Base-by-base conservation (phyloP, 139 green algal genomes). In the Picochlorum sp. region DNA sequence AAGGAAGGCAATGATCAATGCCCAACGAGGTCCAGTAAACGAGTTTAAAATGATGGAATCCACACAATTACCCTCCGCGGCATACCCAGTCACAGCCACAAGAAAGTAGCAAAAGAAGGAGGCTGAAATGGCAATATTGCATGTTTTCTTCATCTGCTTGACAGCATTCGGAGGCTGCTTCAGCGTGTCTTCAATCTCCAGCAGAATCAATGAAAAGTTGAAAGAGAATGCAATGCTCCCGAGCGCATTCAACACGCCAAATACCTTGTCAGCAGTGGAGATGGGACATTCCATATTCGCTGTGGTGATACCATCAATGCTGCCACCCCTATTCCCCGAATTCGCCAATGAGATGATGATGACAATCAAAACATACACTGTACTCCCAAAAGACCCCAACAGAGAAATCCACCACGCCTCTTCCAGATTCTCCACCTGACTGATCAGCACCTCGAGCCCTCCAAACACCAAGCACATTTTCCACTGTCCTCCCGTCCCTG, bases 101-200 rank as follows among this genome's bases (percentile, higher is more conserved):
- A 50, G 23, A 13, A 78, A 26, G 57, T 80, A 80, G 47, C 75
- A 74, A 23, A 78, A 37, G 24, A 71, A 49, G 11, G 73, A 47
- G 28, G 31, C 28, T 20, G 55, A 37, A 52, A 78, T 55, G 41
- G 72, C 49, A 20, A 26, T 54, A 49, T 54, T 38, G 10, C 72
- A 54, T 24, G 73, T 65, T 15, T 49, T 57, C 8, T 57, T 52
- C 73, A 80, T 80, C 47, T 57, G 72, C 9, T 62, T 16, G 24
- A 26, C 30, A 13, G 63, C 52, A 15, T 65, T 62, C 6, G 73
- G 73, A 2, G 73, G 73, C 57, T 80, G 70, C 37, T 62, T 57
- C 20, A 80, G 49, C 21, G 73, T 80, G 44, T 63, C 65, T 58
- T 80, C 34, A 13, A 73, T 23, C 26, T 57, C 60, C 41, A 63